Base-by-base conservation (phyloP, 2,329 filamentous ascomycete species). In the Hypoxylon sp. region DNA sequence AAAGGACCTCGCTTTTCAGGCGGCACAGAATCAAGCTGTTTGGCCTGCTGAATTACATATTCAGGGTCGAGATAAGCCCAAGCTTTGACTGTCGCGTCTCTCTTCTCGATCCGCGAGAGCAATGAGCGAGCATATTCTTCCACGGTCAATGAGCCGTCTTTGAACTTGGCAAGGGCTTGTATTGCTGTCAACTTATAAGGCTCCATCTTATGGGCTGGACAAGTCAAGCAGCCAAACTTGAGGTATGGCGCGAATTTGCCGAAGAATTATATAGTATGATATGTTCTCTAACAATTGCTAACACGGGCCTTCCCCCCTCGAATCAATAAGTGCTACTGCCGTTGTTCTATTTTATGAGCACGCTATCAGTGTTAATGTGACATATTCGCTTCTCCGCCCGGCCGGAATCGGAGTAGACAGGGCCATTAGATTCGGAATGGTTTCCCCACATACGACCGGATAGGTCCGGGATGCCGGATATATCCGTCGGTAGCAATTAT, bases 11-110 rank as follows among this genome's bases (percentile, higher is more conserved):
- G 77, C 55, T 84, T 70, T 5, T 78, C 74, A 1, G 65, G 48
- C 0, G 84, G 81, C 1, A 86, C 70, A 21, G 76, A 63, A 67
- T 88, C 85, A 0, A 87, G 79, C 19, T 74, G 74, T 54, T 75
- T 79, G 2, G 85, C 85, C 63, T 83, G 80, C 23, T 77, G 69
- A 5, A 87, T 76, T 4, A 87, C 81, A 54, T 80, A 76, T 1
- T 79, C 76, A 0, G 77, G 75, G 63, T 83, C 74, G 12, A 84
- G 75, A 68, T 81, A 78, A 2, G 77, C 81, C 83, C 83, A 84
- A 30, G 83, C 83, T 67, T 81, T 78, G 25, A 84, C 79, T 2
- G 73, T 65, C n/a, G 70, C 64, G 65, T 85, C 81, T 6, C 82
- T 77, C 23, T 76, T 67, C 25, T 77, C 67, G 61, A 84, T 82